Percentiles rank a stretch among this genome's conserved stretches.
Conservation (phyloP, 2,329 filamentous ascomycete species). For the Fusarium algeriense region DNA sequence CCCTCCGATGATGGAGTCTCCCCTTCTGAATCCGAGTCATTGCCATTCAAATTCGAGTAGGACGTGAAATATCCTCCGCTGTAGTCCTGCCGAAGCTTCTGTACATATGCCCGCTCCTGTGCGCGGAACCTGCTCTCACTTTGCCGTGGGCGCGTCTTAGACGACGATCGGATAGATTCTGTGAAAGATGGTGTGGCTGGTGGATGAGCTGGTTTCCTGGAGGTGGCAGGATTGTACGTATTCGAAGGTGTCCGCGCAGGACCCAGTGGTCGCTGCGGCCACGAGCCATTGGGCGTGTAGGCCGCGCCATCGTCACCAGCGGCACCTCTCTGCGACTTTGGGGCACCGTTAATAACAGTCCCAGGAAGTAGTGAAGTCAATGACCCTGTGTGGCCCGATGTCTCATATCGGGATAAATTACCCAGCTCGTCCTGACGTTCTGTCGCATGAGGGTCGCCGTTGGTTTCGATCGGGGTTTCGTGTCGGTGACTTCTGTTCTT, state of each 20-base stretch:
- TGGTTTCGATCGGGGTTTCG: conserved; percentile 41
- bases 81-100: conserved; percentile 84
- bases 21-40: conserved; percentile 89
- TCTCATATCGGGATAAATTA: conserved; percentile 60
- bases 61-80: conserved; percentile 77
- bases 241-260: conserved; percentile 81
- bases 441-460: conserved; percentile 58
- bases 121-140: conserved; percentile 62
- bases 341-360: conserved; percentile 57
- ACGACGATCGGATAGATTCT: conserved; percentile 62
- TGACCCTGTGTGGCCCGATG: conserved; percentile 55
- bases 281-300: conserved; percentile 51
- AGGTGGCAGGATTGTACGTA: conserved; percentile 80
- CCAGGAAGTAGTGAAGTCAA: conserved; percentile 58
- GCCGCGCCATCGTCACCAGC: conserved; percentile 46
- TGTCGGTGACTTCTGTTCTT: conserved; percentile 56
- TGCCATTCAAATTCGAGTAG: conserved; percentile 69
- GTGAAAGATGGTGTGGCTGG: conserved; percentile 58
- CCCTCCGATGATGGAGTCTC: conserved; percentile 89
- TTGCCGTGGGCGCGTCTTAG: conserved; percentile 64
- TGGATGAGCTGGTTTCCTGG: conserved; percentile 61
- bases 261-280: conserved; percentile 74
- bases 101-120: conserved; percentile 93
- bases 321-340: conserved; percentile 56
- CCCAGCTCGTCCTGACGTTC: conserved; percentile 64